phyloP scores from a whole-genome alignment of 371 early-diverging fungal genomes.

The Saksenaea vasiformis region DNA sequence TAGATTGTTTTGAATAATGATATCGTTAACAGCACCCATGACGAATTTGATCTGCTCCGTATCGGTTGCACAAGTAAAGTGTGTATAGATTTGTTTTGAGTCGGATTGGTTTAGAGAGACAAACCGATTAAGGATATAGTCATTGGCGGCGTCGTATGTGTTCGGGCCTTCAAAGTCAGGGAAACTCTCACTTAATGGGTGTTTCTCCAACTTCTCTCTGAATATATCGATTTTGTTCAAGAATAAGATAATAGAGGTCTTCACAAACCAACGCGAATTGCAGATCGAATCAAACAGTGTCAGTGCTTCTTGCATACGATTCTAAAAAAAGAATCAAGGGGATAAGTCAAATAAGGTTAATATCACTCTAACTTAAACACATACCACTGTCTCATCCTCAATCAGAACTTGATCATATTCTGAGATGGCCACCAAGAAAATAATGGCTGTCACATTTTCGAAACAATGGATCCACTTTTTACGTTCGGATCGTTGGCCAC shows the following conservation, averaged over 20 bases:
- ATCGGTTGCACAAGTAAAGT: slow-evolving; percentile 95
- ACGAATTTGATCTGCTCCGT: slow-evolving; percentile 76
- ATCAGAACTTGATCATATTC: slow-evolving; percentile 97
- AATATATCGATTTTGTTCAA: slow-evolving; percentile 97
- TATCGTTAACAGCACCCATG: slow-evolving; percentile 70
- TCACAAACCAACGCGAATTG: slow-evolving; percentile 94
- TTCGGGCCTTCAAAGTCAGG: slow-evolving; percentile 68
- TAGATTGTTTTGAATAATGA: slow-evolving; percentile 62
- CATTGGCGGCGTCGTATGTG: slow-evolving; percentile 33
- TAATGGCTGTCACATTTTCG: slow-evolving; percentile 94
- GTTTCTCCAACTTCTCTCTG: slow-evolving; percentile 81
- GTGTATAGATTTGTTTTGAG: slow-evolving; percentile 80
- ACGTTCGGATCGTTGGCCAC: slow-evolving; percentile 93
- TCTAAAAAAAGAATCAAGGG: slow-evolving; percentile 43
- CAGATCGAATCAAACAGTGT: slow-evolving; percentile 96
- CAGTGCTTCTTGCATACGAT: slow-evolving; percentile 96
- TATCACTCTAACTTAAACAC: slow-evolving; percentile 14
- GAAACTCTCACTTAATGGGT: slow-evolving; percentile 71
- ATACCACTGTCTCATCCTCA: slow-evolving; percentile 92
- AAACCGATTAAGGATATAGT: slow-evolving; percentile 65
- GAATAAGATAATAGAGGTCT: slow-evolving; percentile 94
- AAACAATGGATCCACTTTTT: slow-evolving; percentile 97
- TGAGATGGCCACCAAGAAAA: slow-evolving; percentile 92
- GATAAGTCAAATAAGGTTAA: not conserved
- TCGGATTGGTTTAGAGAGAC: slow-evolving; percentile 75